Percentiles rank a stretch among this genome's conserved stretches.
phyloP scores from a whole-genome alignment of 495 filamentous ascomycete species.

The Letharia lupina region DNA sequence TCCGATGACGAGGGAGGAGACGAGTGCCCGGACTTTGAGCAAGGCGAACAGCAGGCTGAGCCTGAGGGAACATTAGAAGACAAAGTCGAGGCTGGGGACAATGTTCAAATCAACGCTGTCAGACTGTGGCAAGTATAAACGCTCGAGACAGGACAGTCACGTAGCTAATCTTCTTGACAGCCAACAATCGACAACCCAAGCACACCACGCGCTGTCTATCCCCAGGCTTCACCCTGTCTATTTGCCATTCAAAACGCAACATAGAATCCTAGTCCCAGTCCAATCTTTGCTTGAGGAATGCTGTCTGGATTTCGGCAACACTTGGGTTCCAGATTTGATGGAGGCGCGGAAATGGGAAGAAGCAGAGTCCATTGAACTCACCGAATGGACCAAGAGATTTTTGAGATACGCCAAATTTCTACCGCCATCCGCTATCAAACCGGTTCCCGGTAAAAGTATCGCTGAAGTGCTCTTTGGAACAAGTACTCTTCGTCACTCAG shows the following conservation, averaged over 20 bases:
- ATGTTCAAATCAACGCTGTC: conserved; percentile 8
- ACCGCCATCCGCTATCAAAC: conserved; percentile 16
- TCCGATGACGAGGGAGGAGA: conserved; percentile 16
- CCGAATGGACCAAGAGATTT: conserved; percentile 21
- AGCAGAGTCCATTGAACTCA: conserved; percentile 22
- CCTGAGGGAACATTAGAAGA: conserved; percentile 1
- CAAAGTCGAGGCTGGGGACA: conserved; percentile 9
- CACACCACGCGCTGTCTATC: conserved; percentile 13
- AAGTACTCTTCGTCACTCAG: conserved; percentile 23
- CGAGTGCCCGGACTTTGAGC: conserved; percentile 9
- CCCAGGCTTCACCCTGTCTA: conserved; percentile 17
- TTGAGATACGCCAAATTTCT: conserved; percentile 12
- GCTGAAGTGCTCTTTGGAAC: conserved; percentile 13
- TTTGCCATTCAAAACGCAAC: conserved; percentile 23
- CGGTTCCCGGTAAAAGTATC: conserved; percentile 16
- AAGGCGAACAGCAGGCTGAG: conserved; percentile 13
- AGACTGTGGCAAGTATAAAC: conserved; percentile 9
- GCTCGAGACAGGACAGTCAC: conserved; percentile 4
- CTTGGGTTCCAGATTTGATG: conserved; percentile 21
- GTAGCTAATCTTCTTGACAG: conserved; percentile 16
- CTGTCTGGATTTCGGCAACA: conserved; percentile 20
- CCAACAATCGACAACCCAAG: conserved; percentile 13
- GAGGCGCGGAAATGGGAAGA: conserved; percentile 17
- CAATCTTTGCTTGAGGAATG: conserved; percentile 22
- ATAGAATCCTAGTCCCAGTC: conserved; percentile 15